Base-by-base conservation (phyloP, 2,329 filamentous ascomycete genomes). In the Ophiostoma ulmi region DNA sequence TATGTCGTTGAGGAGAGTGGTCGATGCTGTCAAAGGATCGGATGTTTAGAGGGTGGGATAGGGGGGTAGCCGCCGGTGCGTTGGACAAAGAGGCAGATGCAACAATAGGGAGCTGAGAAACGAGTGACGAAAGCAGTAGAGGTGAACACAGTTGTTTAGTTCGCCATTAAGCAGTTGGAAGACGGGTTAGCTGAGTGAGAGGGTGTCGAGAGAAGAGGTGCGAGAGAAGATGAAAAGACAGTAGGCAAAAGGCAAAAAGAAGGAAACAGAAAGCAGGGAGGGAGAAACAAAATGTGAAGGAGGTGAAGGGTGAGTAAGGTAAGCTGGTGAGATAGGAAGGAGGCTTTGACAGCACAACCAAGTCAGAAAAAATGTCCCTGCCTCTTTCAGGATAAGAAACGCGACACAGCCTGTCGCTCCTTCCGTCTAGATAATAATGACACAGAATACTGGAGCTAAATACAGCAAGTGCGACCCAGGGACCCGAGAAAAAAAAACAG, bases 381-480 rank as follows among this genome's bases (percentile, higher is more conserved):
- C 61, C 58, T 63, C 41, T 44, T 55, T 13, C 8, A 55, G 58
- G 61, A 69, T 44, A 39, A 31, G 70, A 44, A 70, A 68, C 68
- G 70, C 70, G 70, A 72, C 65, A 68, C 61, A 69, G 70, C 35
- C 70, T 38, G 66, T 71, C 63, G 64, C 67, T 70, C 68, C 39
- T 69, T 69, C 67, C 61, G 61, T 63, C 48, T 69, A 64, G 38
- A 31, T 55, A 70, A 68, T 64, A 67, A 68, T 67, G 22, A 71
- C 44, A 31, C 35, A 39, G 31, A n/a, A 38, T 26, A 66, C 64
- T 66, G 65, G 65, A 48, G 39, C 65, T 31, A 48, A 41, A 10
- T 14, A 13, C 36, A 67, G 68, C 31, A 67, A 35, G 70, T 48
- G 68, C 68, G 68, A 68, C 65, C 36, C 39, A 44, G 35, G 2